Evolutionary conservation across 371 early-diverging fungal genomes (phyloP).

Genomic region (Mucor velutinosus): DNA sequence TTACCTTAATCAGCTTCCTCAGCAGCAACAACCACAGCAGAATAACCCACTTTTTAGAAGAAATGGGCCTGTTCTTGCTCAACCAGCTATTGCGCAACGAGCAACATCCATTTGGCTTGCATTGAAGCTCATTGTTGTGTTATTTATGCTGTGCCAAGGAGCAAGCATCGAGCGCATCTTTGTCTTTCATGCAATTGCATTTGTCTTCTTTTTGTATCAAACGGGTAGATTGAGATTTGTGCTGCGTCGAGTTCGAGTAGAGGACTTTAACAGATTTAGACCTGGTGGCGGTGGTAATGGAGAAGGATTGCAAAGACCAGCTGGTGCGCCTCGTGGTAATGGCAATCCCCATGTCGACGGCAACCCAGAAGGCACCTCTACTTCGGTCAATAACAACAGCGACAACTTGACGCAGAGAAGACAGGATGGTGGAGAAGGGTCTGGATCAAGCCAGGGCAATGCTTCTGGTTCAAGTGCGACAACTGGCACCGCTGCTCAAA

Average conservation of each 20-base stretch:
- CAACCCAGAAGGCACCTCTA: neutral
- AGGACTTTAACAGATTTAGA: slow-evolving; percentile 24
- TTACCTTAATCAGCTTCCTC: neutral
- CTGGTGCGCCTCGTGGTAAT: neutral
- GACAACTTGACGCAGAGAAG: neutral
- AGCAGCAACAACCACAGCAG: slow-evolving; percentile 3
- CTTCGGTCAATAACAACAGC: neutral
- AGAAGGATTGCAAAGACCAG: neutral
- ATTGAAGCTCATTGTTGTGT: slow-evolving; percentile 36
- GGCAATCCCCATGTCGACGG: neutral
- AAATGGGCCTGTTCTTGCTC: slow-evolving; percentile 2
- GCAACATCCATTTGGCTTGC: slow-evolving; percentile 44
- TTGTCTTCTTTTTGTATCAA: slow-evolving; percentile 47
- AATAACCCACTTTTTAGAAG: neutral
- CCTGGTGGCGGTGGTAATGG: neutral
- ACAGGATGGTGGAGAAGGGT: neutral
- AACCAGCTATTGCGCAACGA: slow-evolving; percentile 19
- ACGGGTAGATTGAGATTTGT: slow-evolving; percentile 47
- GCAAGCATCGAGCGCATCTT: slow-evolving; percentile 45
- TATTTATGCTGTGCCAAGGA: slow-evolving; percentile 47
- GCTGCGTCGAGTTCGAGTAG: slow-evolving; percentile 31
- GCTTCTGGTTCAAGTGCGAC: neutral
- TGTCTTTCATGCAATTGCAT: slow-evolving; percentile 39
- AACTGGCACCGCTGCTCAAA: neutral
- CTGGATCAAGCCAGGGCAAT: neutral